These are phyloP conservation scores for Penicillium sp. DNA, from an alignment of 2,329 filamentous ascomycete genomes.

Conservation along the genomic window DNA sequence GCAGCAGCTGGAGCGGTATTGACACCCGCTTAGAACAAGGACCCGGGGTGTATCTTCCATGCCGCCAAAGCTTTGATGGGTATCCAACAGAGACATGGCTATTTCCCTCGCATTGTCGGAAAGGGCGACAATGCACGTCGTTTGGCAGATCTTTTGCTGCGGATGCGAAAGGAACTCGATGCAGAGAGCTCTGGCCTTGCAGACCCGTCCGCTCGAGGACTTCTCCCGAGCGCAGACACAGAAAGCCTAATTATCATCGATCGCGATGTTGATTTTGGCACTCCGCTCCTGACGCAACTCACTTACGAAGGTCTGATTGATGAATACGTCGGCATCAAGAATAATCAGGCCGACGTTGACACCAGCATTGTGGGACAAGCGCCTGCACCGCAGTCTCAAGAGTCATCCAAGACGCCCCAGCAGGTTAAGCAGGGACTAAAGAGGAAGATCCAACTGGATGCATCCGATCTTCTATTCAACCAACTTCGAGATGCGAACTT, in stretches of 20 bases:
- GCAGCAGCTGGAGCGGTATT: neutral
- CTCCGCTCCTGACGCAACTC: constrained; percentile 83
- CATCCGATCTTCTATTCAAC: constrained; percentile 80
- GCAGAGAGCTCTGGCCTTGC: constrained; percentile 62
- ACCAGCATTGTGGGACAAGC: constrained; percentile 77
- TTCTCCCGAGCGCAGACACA: constrained; percentile 78
- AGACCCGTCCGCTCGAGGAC: constrained; percentile 53
- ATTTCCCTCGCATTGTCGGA: constrained; percentile 90
- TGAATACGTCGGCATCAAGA: constrained; percentile 83
- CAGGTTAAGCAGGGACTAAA: constrained; percentile 62
- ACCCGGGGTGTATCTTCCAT: constrained; percentile 83
- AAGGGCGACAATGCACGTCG: constrained; percentile 93
- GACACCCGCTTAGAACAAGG: constrained; percentile 58
- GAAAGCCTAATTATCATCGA: constrained; percentile 94
- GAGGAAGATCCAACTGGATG: constrained; percentile 82
- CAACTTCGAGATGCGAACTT: constrained; percentile 91
- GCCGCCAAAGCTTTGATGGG: constrained; percentile 90
- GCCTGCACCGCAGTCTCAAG: constrained; percentile 49
- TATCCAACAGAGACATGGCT: constrained; percentile 81
- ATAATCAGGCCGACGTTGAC: constrained; percentile 90
- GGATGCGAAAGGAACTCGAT: constrained; percentile 87
- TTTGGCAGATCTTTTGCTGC: constrained; percentile 76
- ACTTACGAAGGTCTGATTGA: constrained; percentile 96
- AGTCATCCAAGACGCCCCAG: constrained; percentile 48
- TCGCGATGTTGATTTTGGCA: constrained; percentile 89